phyloP scores from a whole-genome alignment of 495 filamentous ascomycete species.

The Penicillium bovifimosum region DNA sequence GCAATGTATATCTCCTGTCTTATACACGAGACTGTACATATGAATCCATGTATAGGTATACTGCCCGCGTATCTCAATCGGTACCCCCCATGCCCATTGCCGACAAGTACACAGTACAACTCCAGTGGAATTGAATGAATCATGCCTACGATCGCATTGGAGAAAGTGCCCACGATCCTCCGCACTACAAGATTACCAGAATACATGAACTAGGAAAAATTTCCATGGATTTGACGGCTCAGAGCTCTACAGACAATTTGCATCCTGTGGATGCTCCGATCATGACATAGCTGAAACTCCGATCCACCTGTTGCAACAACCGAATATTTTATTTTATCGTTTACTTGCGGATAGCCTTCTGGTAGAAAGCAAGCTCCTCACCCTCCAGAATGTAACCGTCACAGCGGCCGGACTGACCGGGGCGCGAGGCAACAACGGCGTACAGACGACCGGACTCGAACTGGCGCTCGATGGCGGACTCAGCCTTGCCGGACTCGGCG shows the following conservation, averaged over 20 bases:
- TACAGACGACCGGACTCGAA: conserved; percentile 97
- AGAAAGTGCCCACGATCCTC: too few relatives aligned
- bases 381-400: conserved; percentile 99
- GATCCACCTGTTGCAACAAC: conserved; percentile 39
- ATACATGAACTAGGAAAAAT: conserved; percentile 29
- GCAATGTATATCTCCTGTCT: too few relatives aligned
- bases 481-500: conserved; percentile 82
- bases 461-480: conserved; percentile 86
- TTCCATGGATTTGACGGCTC: conserved; percentile 39
- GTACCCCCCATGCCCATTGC: too few relatives aligned
- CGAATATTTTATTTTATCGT: conserved; percentile 35
- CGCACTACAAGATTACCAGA: conserved; percentile 2
- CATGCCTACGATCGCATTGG: too few relatives aligned
- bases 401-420: conserved; percentile 90
- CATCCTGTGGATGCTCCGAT: conserved; percentile 41
- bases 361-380: conserved; percentile 99
- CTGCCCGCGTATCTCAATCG: too few relatives aligned
- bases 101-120: too few relatives aligned
- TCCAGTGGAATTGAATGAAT: too few relatives aligned
- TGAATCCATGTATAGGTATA: too few relatives aligned
- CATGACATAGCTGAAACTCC: conserved; percentile 46
- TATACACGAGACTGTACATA: too few relatives aligned
- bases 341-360: conserved; percentile 96
- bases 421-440: conserved; percentile 84
- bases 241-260: conserved; percentile 42